Conservation (phyloP, 2,329 filamentous ascomycete species). For the Elsinoe australis region DNA sequence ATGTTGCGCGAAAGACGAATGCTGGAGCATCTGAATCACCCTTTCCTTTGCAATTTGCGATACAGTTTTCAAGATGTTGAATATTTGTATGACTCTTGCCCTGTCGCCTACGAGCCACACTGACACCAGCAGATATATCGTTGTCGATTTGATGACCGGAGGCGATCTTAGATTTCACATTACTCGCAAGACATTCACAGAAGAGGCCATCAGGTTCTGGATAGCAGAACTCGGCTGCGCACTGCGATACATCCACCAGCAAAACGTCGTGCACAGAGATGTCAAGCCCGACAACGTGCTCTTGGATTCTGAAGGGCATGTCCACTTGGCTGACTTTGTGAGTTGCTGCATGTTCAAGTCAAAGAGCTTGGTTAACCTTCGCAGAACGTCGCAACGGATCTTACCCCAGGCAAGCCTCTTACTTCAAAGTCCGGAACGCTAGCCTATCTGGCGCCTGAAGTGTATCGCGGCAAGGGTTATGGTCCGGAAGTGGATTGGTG, state of each 20-base stretch:
- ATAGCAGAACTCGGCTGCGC: conserved; percentile 91
- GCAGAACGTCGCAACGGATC: conserved; percentile 93
- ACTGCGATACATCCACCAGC: conserved; percentile 73
- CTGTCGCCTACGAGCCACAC: not conserved
- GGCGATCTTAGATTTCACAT: conserved; percentile 97
- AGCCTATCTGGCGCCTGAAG: conserved; percentile 91
- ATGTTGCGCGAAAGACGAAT: conserved; percentile 96
- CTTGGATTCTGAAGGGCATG: conserved; percentile 81
- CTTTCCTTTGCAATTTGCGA: conserved; percentile 94
- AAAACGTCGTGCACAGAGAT: conserved; percentile 84
- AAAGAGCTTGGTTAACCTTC: conserved; percentile 29
- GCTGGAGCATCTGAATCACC: conserved; percentile 96
- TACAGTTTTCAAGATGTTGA: conserved; percentile 99
- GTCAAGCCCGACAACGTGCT: conserved; percentile 89
- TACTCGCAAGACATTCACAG: conserved; percentile 93
- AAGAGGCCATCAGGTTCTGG: conserved; percentile 96
- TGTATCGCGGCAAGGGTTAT: conserved; percentile 86
- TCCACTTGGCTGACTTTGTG: conserved; percentile 96
- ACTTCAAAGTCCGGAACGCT: conserved; percentile 96
- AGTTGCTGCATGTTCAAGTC: conserved; percentile 28
- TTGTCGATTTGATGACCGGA: conserved; percentile 96
- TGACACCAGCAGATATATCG: conserved; percentile 59
- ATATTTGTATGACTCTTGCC: conserved; percentile 65
- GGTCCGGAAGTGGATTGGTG: conserved; percentile 93
- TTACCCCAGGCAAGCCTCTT: conserved; percentile 69